phyloP scores from a whole-genome alignment of 176 grass and related monocot genomes.

The Lolium perenne region DNA sequence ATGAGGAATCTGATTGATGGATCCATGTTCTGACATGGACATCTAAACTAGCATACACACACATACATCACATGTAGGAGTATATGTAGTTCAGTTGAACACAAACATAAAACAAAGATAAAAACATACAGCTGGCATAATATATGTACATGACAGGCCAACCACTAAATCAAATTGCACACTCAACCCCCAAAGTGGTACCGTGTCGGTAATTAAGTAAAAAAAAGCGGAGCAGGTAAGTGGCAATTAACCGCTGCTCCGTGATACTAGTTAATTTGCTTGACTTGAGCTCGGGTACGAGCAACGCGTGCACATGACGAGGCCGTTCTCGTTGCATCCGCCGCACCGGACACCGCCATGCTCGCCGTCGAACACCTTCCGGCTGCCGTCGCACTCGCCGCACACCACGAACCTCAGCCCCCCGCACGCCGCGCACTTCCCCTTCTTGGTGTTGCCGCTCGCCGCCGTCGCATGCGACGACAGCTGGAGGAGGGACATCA shows the following conservation, averaged over 20 bases:
- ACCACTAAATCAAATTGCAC: slow-evolving; percentile 22
- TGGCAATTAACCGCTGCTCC: slow-evolving; percentile 20
- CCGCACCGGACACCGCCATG: slow-evolving; percentile 46
- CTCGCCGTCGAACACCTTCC: slow-evolving; percentile 58
- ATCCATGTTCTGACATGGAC: slow-evolving; percentile 40
- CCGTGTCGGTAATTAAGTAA: not conserved
- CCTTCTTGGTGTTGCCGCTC: not conserved
- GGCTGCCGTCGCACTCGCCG: slow-evolving; percentile 66
- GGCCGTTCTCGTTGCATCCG: slow-evolving; percentile 81
- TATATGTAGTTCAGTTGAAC: not conserved
- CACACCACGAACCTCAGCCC: slow-evolving; percentile 63
- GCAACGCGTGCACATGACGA: slow-evolving; percentile 65
- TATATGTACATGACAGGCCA: slow-evolving; percentile 46
- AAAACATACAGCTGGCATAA: not conserved
- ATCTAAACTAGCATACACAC: slow-evolving; percentile 42
- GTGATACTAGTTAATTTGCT: slow-evolving; percentile 5
- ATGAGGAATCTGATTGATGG: slow-evolving; percentile 39
- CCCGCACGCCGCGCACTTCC: slow-evolving; percentile 54
- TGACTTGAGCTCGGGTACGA: slow-evolving; percentile 29
- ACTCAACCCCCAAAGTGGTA: not conserved
- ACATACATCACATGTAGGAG: slow-evolving; percentile 26
- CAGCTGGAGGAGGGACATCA: slow-evolving; percentile 60
- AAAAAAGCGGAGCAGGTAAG: slow-evolving; percentile 7
- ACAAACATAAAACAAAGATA: not conserved
- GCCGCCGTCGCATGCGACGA: not conserved